phyloP scores from a whole-genome alignment of 2,329 filamentous ascomycete genomes.

The Claviceps maximensis region DNA sequence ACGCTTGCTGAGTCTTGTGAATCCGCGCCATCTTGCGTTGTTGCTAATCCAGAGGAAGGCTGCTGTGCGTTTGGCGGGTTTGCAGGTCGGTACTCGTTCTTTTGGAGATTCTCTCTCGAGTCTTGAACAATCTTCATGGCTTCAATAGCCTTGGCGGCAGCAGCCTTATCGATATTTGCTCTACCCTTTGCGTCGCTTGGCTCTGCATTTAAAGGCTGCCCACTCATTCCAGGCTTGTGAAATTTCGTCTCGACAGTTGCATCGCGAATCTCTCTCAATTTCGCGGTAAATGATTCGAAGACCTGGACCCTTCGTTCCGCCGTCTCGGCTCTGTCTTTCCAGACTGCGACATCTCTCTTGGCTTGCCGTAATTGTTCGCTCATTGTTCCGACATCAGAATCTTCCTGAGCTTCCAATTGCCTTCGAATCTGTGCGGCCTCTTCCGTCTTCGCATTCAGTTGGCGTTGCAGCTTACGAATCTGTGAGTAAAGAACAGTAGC shows the following conservation, averaged over 20 bases:
- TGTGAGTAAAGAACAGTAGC: conserved; percentile 31
- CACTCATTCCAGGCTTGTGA: background rate
- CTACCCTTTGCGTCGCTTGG: background rate
- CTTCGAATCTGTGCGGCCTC: conserved; percentile 31
- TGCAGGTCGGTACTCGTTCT: background rate
- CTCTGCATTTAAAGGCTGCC: background rate
- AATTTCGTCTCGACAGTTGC: background rate
- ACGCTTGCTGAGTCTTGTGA: background rate
- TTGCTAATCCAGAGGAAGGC: background rate
- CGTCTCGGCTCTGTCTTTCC: conserved; percentile 41
- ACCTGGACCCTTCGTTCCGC: conserved; percentile 40
- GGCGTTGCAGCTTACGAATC: conserved; percentile 34
- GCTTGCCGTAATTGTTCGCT: conserved; percentile 33
- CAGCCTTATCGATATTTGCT: background rate
- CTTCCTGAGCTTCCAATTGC: conserved; percentile 30
- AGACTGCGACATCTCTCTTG: conserved; percentile 23
- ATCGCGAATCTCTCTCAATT: conserved; percentile 20
- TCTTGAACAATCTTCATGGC: background rate
- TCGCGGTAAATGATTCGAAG: conserved; percentile 29
- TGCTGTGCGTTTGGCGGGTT: background rate
- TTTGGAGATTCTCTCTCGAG: background rate
- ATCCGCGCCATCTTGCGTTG: conserved; percentile 2
- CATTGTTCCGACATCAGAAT: conserved; percentile 30
- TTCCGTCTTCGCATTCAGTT: conserved; percentile 31
- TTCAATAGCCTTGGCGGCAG: background rate